Conservation (phyloP, 2,329 filamentous ascomycete genomes). For the Monilinia aucupariae region DNA sequence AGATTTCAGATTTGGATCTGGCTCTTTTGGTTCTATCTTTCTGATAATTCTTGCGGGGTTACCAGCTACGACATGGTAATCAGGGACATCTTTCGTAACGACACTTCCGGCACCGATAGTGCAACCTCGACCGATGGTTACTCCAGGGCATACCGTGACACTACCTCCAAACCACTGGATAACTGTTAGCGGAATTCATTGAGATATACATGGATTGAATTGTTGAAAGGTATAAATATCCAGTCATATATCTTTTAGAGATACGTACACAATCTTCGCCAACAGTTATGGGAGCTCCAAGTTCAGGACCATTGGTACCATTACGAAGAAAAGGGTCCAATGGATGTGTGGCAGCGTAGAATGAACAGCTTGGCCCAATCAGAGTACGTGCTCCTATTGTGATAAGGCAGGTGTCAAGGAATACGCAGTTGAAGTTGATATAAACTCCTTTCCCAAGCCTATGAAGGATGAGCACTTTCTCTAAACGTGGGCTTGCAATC, state of each 20-base stretch:
- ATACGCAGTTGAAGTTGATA: conserved; percentile 69
- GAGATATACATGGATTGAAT: neutral
- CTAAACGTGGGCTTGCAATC: neutral
- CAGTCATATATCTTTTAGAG: neutral
- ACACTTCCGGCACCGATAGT: conserved; percentile 78
- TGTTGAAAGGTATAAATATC: neutral
- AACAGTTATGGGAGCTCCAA: conserved; percentile 66
- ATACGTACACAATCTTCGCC: conserved; percentile 61
- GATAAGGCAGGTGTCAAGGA: conserved; percentile 71
- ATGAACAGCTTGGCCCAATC: conserved; percentile 69
- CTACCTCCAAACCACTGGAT: conserved; percentile 65
- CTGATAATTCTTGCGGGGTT: conserved; percentile 59
- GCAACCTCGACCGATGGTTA: conserved; percentile 69
- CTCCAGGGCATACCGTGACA: conserved; percentile 65
- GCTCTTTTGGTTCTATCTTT: conserved; percentile 36
- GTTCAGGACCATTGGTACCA: conserved; percentile 69
- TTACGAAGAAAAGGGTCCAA: conserved; percentile 69
- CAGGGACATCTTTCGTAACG: conserved; percentile 70
- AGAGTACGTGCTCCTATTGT: conserved; percentile 72
- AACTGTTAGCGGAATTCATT: neutral
- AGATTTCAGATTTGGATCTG: conserved; percentile 25
- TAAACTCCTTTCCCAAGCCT: conserved; percentile 65
- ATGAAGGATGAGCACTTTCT: conserved; percentile 14
- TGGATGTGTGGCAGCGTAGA: conserved; percentile 73
- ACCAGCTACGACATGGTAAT: conserved; percentile 57